phyloP scores from a whole-genome alignment of 257 asterid species.

The Nyctanthes arbortristis region DNA sequence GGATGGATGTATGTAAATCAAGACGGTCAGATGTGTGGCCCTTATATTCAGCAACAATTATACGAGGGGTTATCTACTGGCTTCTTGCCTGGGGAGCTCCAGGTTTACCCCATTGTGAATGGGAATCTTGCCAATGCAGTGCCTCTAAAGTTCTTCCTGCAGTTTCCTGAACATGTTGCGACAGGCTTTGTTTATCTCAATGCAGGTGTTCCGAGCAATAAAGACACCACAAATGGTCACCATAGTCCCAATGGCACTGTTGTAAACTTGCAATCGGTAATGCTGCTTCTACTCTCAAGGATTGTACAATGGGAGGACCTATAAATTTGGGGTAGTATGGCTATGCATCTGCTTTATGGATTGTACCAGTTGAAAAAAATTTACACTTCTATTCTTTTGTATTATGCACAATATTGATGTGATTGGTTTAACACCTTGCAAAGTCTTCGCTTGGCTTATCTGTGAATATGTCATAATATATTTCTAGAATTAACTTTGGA shows the following conservation, averaged over 20 bases:
- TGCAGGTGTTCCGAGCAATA: constrained; percentile 24
- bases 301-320: background rate
- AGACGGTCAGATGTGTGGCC: constrained; percentile 88
- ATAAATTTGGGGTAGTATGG: background rate
- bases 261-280: constrained; percentile 40
- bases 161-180: constrained; percentile 77
- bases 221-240: constrained; percentile 26
- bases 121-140: constrained; percentile 62
- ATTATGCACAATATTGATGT: background rate
- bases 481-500: background rate
- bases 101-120: constrained; percentile 70
- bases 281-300: background rate
- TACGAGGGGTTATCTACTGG: constrained; percentile 81
- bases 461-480: background rate
- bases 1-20: constrained; percentile 98
- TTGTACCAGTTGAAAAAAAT: background rate
- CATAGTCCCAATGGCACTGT: constrained; percentile 18
- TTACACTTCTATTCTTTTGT: background rate
- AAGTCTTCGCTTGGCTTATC: background rate
- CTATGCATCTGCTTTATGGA: background rate
- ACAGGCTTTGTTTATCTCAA: constrained; percentile 72
- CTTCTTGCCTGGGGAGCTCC: constrained; percentile 77
- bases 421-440: background rate
- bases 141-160: constrained; percentile 73
- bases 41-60: constrained; percentile 82